Evolutionary conservation across 257 asterid species (phyloP).

Genomic region (Nicotiana tomentosiformis): DNA sequence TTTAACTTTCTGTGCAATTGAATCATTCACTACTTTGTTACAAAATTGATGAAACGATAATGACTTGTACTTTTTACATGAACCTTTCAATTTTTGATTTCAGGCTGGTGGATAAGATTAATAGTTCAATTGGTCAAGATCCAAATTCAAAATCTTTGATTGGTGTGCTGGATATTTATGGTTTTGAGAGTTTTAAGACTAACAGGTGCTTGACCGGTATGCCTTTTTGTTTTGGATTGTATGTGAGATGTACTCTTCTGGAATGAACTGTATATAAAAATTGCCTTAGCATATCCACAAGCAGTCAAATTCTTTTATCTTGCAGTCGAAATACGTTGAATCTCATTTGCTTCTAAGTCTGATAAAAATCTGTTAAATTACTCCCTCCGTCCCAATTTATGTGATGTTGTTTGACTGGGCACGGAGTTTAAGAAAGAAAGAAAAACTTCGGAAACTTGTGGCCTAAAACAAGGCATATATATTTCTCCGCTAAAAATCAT

Average conservation of each 20-base stretch:
- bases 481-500: too few relatives aligned
- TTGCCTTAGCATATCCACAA: background rate
- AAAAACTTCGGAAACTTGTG: too few relatives aligned
- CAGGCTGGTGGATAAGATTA: slow-evolving; percentile 82
- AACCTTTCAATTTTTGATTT: slow-evolving; percentile 7
- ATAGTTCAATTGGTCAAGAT: slow-evolving; percentile 74
- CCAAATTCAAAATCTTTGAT: slow-evolving; percentile 58
- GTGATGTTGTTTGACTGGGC: too few relatives aligned
- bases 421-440: too few relatives aligned
- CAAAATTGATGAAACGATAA: background rate
- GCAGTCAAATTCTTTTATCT: background rate
- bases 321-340: background rate
- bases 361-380: background rate
- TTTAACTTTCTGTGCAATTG: background rate
- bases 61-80: background rate
- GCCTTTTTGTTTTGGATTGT: slow-evolving; percentile 47
- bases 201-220: slow-evolving; percentile 88
- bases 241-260: slow-evolving; percentile 20
- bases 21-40: background rate
- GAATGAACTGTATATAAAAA: background rate
- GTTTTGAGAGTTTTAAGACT: slow-evolving; percentile 91
- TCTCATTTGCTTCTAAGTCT: background rate
- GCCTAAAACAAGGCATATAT: too few relatives aligned
- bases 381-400: too few relatives aligned
- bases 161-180: slow-evolving; percentile 83